Conservation (phyloP, 371 early-diverging fungal species). For the Globomyces sp. region DNA sequence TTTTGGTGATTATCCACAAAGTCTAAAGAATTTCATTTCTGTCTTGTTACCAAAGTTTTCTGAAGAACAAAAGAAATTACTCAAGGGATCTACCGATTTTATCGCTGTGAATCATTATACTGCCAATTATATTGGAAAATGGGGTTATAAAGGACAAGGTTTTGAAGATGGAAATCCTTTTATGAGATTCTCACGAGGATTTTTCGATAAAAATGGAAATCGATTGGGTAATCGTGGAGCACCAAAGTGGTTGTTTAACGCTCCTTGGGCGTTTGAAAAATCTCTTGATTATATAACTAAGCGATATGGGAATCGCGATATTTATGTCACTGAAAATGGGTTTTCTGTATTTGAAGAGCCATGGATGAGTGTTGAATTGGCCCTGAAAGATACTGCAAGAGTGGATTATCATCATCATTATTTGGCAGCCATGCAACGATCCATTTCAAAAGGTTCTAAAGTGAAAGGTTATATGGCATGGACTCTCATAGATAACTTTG, state of each 20-base stretch:
- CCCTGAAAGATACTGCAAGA: constrained; percentile 26
- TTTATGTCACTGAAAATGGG: constrained; percentile 44
- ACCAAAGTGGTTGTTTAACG: constrained; percentile 24
- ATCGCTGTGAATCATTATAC: constrained; percentile 41
- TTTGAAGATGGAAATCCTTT: background rate
- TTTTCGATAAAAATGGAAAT: constrained; percentile 16
- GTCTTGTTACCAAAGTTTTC: constrained; percentile 31
- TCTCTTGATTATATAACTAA: constrained; percentile 21
- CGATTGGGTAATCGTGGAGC: constrained; percentile 22
- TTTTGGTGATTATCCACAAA: constrained; percentile 37
- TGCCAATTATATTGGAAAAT: constrained; percentile 21
- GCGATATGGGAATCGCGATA: constrained; percentile 24
- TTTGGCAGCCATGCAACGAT: constrained; percentile 19
- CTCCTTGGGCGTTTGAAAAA: constrained; percentile 29
- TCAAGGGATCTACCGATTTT: constrained; percentile 38
- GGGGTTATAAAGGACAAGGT: background rate
- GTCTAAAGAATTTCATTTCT: constrained; percentile 23
- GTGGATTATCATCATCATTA: constrained; percentile 32
- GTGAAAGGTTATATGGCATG: constrained; percentile 38
- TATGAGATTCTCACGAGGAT: constrained; percentile 12
- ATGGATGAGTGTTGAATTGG: constrained; percentile 14
- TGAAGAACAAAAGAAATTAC: constrained; percentile 22
- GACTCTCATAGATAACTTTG: constrained; percentile 41
- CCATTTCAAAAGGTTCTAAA: constrained; percentile 24
- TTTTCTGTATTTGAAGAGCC: constrained; percentile 27